Percentiles rank a stretch among this genome's conserved stretches.
Evolutionary conservation across 768 basidiomycete species (phyloP).

Genomic region (Naganishia randhawae): DNA sequence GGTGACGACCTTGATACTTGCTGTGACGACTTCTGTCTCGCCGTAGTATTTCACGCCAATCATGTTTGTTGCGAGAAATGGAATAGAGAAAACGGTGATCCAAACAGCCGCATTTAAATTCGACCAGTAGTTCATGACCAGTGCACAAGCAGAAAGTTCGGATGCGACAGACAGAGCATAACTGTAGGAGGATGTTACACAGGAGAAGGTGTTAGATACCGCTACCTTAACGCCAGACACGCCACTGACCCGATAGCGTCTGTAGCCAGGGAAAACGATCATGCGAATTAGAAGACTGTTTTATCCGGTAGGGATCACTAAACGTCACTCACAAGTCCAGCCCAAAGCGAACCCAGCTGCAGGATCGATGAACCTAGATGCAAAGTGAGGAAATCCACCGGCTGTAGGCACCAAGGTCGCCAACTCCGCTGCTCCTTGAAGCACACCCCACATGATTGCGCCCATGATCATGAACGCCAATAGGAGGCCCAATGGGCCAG

Average conservation of each 20-base stretch:
- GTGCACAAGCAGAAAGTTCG: constrained; percentile 69
- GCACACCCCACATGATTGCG: constrained; percentile 40
- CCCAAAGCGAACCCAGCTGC: constrained; percentile 53
- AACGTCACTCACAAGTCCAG: constrained; percentile 52
- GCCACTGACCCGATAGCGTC: constrained; percentile 3
- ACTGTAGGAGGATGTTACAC: constrained; percentile 25
- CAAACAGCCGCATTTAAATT: constrained; percentile 35
- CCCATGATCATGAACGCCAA: constrained; percentile 57
- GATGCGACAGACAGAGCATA: constrained; percentile 63
- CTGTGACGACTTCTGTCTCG: constrained; percentile 31
- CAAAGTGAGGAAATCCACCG: constrained; percentile 35
- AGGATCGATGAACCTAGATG: constrained; percentile 50
- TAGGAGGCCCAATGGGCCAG: constrained; percentile 59
- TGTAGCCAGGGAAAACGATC: not conserved
- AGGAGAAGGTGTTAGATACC: not conserved
- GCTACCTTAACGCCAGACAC: not conserved
- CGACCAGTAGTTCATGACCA: constrained; percentile 68
- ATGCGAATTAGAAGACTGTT: constrained; percentile 48
- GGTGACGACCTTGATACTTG: constrained; percentile 31
- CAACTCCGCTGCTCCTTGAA: constrained; percentile 34
- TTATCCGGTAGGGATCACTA: not conserved
- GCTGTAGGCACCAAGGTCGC: constrained; percentile 36
- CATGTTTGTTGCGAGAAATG: constrained; percentile 53
- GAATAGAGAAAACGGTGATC: constrained; percentile 39
- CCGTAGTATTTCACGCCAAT: constrained; percentile 34